These are phyloP conservation scores for Stropharia rugosoannulata DNA, from an alignment of 768 basidiomycete species.

Conservation along the genomic window DNA sequence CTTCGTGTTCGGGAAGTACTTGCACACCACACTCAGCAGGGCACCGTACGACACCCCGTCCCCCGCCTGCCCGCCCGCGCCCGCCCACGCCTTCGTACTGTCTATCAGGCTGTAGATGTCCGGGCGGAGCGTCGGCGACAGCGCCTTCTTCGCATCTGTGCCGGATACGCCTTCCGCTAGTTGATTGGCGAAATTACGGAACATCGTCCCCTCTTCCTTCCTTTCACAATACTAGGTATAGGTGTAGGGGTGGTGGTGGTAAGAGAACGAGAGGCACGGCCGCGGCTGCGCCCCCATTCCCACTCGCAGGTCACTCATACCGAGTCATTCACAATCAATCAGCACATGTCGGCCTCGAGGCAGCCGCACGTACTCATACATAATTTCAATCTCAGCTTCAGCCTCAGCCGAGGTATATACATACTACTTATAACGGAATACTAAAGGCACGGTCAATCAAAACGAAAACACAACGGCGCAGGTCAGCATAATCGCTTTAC, in stretches of 20 bases:
- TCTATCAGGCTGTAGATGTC: slow-evolving; percentile 53
- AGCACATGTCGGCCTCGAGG: slow-evolving; percentile 42
- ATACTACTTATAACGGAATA: not conserved
- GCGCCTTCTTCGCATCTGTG: slow-evolving; percentile 39
- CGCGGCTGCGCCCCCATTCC: not conserved
- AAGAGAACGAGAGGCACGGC: slow-evolving; percentile 3
- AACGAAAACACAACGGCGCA: not conserved
- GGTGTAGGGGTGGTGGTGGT: slow-evolving; percentile 4
- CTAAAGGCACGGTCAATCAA: slow-evolving; percentile 6
- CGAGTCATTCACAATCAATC: slow-evolving; percentile 8
- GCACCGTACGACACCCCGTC: slow-evolving; percentile 51
- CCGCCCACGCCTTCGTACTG: slow-evolving; percentile 45
- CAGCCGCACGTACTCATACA: slow-evolving; percentile 12
- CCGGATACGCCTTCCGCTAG: slow-evolving; percentile 30
- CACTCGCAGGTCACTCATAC: slow-evolving; percentile 9
- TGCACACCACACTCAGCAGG: slow-evolving; percentile 44
- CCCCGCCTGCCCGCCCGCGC: slow-evolving; percentile 46
- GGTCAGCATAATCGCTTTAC: slow-evolving; percentile 20
- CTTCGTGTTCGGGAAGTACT: slow-evolving; percentile 44
- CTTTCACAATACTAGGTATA: slow-evolving; percentile 4
- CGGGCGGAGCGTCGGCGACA: slow-evolving; percentile 47
- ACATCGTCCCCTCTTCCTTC: slow-evolving; percentile 38
- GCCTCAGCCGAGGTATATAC: not conserved
- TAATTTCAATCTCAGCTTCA: slow-evolving; percentile 1
- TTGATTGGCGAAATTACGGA: slow-evolving; percentile 43